Evolutionary conservation across 176 grass and related monocot species (phyloP), one percentile per base, ranked within the genome.

Genomic region (Triticum monococcum): DNA sequence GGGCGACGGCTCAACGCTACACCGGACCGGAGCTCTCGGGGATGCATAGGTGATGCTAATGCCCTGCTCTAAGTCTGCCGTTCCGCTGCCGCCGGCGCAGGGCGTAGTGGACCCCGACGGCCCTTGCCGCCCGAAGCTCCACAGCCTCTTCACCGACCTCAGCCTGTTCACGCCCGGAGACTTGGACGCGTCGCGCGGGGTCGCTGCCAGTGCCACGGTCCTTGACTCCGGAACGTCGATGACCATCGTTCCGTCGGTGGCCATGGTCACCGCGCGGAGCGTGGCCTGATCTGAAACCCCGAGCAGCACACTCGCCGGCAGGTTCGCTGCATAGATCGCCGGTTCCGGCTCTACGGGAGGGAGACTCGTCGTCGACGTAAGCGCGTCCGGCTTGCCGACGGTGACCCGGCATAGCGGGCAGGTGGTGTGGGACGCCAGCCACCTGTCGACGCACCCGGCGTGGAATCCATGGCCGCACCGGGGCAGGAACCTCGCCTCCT

Each of bases 381-480:
- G 48, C 12, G 2, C 17, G 35, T 81, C 81, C 8, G 68, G 85
- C 54, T 88, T 91, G 64, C 88, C 75, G 79, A 92, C 87, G 64
- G 87, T 64, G 12, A 92, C 88, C 3, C 91, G 91, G 64, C 94
- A 98, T 72, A 95, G 88, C 40, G 87, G 91, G n/a, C 91, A 94
- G 20, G 94, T 88, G 7, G 89, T 81, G 85, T 89, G 91, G 20
- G 89, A 86, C 3, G 78, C 85, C 0, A 92, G 89, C 74, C 92
- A 92, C 46, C 24, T 38, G 54, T 92, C 86, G 72, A 93, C 81
- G 72, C 89, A 90, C 65, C 52, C 37, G 66, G 91, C 87, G 72
- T 98, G 95, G 83, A 98, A 94, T 23, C 89, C 92, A 64, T 95
- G 84, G 77, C 92, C 87, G 80, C 93, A 91, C 45, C 81, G 65